Base-by-base conservation (phyloP, 768 basidiomycete genomes). In the Leccinum olivaceopallidum region DNA sequence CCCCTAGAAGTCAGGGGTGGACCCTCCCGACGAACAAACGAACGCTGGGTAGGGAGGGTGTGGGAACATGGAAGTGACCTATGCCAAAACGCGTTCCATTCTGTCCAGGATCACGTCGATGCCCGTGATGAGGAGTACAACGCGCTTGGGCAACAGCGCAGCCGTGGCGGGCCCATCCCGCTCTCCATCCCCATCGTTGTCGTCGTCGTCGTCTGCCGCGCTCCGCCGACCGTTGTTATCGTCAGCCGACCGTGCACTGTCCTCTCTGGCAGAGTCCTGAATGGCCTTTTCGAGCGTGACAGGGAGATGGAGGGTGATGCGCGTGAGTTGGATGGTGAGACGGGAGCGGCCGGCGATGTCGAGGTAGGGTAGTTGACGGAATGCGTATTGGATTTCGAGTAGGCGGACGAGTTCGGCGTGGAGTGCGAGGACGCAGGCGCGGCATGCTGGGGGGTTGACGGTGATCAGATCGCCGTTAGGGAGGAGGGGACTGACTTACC, bases 321-420 rank as follows among this genome's bases (percentile, higher is more conserved):
- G 84, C 3, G 87, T 87, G 48, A 95, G 81, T 64, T 89, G 87
- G 44, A 94, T 84, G 8, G 88, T 88, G 37, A 94, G 78, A 10
- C 90, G 84, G 3, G 87, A 86, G 14, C 93, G 87, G 14, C 88
- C 87, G 53, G 86, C 78, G 60, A 94, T 75, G 72, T 93, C 90
- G 63, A 93, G 82, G 69, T 91, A 94, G 13, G 88, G 85, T 26
- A 94, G 81, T 55, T 85, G 81, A 26, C 87, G 84, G 61, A 95
- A 87, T 6, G 85, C 83, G 64, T 86, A 84, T 67, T 93, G 92
- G 22, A 93, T 81, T 68, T 94, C 92, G 63, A 93, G 82, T n/a
- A 93, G 82, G 42, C 87, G 84, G n/a, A 82, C 77, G 59, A 93
- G 81, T 66, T 92, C 86, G 22, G 84, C 75, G 70, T 89, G 87